phyloP scores from a whole-genome alignment of 768 basidiomycete species.

The Suillus hirtellus region DNA sequence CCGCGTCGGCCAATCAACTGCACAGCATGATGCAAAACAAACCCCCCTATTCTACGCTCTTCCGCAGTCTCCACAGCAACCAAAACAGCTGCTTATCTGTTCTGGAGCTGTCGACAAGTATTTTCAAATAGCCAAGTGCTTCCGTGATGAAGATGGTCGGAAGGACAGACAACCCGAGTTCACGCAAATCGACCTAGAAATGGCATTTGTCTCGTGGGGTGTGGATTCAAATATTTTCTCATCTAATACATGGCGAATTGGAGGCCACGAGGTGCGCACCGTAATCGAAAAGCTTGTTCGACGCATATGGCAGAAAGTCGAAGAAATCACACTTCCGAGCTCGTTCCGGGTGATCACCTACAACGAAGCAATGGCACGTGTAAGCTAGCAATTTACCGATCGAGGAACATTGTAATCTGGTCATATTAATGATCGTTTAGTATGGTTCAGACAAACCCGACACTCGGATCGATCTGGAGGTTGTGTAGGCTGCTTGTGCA shows the following conservation, averaged over 20 bases:
- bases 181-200: constrained; percentile 95
- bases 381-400: constrained; percentile 38
- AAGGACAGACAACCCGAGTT: constrained; percentile 97
- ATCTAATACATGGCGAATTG: constrained; percentile 72
- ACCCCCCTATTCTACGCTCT: constrained; percentile 77
- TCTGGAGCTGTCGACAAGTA: constrained; percentile 90
- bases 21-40: constrained; percentile 12
- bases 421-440: constrained; percentile 41
- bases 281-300: constrained; percentile 75
- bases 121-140: constrained; percentile 92
- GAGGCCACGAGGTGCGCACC: constrained; percentile 78
- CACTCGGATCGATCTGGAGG: constrained; percentile 85
- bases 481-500: constrained; percentile 33
- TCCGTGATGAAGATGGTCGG: constrained; percentile 93
- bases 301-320: constrained; percentile 72
- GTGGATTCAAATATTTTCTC: constrained; percentile 18
- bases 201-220: constrained; percentile 92
- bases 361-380: constrained; percentile 84
- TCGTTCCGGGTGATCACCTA: constrained; percentile 86
- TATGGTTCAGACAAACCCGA: constrained; percentile 97
- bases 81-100: constrained; percentile 89
- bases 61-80: constrained; percentile 94
- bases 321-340: constrained; percentile 59
- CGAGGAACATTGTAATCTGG: constrained; percentile 16
- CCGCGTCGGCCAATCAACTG: constrained; percentile 45